phyloP scores from a whole-genome alignment of 1,139 yeast genomes.

The Scheffersomyces insectosa region DNA sequence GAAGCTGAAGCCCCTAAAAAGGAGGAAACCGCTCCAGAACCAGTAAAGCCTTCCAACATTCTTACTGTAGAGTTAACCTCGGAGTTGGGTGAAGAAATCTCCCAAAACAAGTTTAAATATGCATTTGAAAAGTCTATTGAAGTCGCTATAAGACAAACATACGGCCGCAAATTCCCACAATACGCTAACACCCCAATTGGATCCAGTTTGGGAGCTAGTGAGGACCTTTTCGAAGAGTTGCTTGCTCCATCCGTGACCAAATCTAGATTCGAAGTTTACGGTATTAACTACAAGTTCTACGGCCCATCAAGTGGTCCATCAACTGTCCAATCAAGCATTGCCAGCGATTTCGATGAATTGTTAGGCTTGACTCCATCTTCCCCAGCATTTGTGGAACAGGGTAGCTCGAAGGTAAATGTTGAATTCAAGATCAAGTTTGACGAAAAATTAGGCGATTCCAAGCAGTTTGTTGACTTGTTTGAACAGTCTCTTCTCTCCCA shows the following conservation, averaged over 20 bases:
- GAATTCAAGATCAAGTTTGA: slow-evolving; percentile 46
- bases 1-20: slow-evolving; percentile 9
- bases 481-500: slow-evolving; percentile 33
- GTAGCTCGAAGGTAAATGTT: slow-evolving; percentile 32
- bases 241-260: slow-evolving; percentile 57
- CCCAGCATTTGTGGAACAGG: slow-evolving; percentile 13
- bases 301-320: slow-evolving; percentile 11
- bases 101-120: slow-evolving; percentile 28
- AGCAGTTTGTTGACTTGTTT: slow-evolving; percentile 35
- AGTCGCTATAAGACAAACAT: slow-evolving; percentile 35
- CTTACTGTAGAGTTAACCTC: slow-evolving; percentile 27
- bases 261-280: slow-evolving; percentile 54
- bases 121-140: slow-evolving; percentile 34
- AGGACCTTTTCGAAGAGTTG: slow-evolving; percentile 67
- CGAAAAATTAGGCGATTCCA: slow-evolving; percentile 35
- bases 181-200: slow-evolving; percentile 46
- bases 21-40: slow-evolving; percentile 16
- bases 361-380: slow-evolving; percentile 40
- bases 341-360: slow-evolving; percentile 40
- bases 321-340: slow-evolving; percentile 5
- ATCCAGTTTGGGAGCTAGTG: slow-evolving; percentile 26
- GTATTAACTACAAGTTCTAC: slow-evolving; percentile 28
- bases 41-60: slow-evolving; percentile 31
- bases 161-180: slow-evolving; percentile 46
- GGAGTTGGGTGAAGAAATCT: slow-evolving; percentile 26